Evolutionary conservation across 768 basidiomycete genomes (phyloP).

Genomic region (Suillus americanus): DNA sequence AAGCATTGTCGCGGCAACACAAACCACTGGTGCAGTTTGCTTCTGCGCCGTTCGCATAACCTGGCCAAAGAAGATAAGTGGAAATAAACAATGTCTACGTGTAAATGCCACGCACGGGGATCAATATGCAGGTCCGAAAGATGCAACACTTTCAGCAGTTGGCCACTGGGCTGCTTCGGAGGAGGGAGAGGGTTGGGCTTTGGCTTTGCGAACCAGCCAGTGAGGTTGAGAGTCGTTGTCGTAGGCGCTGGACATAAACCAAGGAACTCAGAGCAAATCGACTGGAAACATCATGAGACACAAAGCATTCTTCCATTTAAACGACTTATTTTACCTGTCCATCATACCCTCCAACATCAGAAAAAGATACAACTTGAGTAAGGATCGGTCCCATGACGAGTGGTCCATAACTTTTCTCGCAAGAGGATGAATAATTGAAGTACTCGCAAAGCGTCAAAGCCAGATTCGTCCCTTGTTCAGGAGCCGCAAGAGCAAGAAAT

Average conservation of each 20-base stretch:
- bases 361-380: conserved; percentile 71
- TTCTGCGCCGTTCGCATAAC: conserved; percentile 68
- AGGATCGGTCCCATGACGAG: conserved; percentile 56
- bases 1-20: conserved; percentile 61
- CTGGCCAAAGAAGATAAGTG: conserved; percentile 31
- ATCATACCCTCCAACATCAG: conserved; percentile 70
- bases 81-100: conserved; percentile 3
- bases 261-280: conserved; percentile 62
- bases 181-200: conserved; percentile 69
- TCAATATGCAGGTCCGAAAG: conserved; percentile 79
- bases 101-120: conserved; percentile 45
- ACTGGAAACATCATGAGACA: conserved; percentile 30
- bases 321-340: conserved; percentile 51
- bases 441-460: conserved; percentile 59
- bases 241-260: conserved; percentile 54
- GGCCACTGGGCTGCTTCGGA: conserved; percentile 57
- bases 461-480: conserved; percentile 57
- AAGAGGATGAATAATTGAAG: conserved; percentile 53
- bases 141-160: conserved; percentile 71
- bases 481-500: conserved; percentile 63
- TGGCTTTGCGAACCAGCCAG: conserved; percentile 72
- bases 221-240: conserved; percentile 60
- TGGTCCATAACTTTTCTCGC: conserved; percentile 47
- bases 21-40: conserved; percentile 67
- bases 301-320: not conserved